These are phyloP conservation scores for Amylostereum areolatum DNA, from an alignment of 1,284 basidiomycete species.

Conservation along the genomic window DNA sequence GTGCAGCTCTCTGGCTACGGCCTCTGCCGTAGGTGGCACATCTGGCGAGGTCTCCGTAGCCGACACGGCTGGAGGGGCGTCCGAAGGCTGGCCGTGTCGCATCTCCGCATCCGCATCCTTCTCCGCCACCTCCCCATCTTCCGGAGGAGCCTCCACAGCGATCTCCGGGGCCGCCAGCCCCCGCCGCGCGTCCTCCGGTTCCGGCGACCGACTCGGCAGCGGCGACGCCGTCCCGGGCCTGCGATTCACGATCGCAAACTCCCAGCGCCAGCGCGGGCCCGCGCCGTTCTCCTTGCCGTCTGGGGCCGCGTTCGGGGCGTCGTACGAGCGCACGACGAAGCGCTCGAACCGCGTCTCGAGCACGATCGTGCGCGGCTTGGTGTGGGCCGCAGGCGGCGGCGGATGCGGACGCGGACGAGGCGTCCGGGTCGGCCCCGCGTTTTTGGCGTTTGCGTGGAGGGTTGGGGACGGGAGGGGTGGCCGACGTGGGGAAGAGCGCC, in stretches of 20 bases:
- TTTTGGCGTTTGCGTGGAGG: slow-evolving; percentile 15
- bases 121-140: too few relatives aligned
- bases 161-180: too few relatives aligned
- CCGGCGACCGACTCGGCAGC: background rate
- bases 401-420: slow-evolving; percentile 7
- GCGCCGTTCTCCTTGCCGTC: slow-evolving; percentile 20
- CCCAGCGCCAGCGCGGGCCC: slow-evolving; percentile 3
- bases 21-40: too few relatives aligned
- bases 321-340: slow-evolving; percentile 24
- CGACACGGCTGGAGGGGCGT: too few relatives aligned
- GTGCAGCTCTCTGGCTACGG: too few relatives aligned
- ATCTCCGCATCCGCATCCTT: too few relatives aligned
- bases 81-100: too few relatives aligned
- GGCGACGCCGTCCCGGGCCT: background rate
- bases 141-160: too few relatives aligned
- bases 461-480: background rate
- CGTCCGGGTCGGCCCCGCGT: slow-evolving; percentile 5
- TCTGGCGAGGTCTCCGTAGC: too few relatives aligned
- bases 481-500: slow-evolving; percentile 34
- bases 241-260: slow-evolving; percentile 12
- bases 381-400: background rate
- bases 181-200: background rate
- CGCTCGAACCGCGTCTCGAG: slow-evolving; percentile 25
- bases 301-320: slow-evolving; percentile 7
- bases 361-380: slow-evolving; percentile 18